Evolutionary conservation across 495 filamentous ascomycete species (phyloP).

Genomic region (Viridothelium virens): DNA sequence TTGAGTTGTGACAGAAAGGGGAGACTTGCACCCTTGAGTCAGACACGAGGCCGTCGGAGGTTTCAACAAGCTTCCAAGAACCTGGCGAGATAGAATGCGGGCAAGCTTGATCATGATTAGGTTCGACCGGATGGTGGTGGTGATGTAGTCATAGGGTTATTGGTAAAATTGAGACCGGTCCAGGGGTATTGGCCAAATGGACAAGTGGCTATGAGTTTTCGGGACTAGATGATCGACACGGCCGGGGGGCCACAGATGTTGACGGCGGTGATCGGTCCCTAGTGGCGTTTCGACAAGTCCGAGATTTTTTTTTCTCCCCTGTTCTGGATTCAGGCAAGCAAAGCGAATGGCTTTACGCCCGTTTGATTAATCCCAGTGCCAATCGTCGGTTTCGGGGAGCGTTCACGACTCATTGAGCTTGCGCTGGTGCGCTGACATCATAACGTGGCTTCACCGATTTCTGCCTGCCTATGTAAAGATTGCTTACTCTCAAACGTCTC

Average conservation of each 20-base stretch:
- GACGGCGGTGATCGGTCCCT: background rate
- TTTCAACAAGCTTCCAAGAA: background rate
- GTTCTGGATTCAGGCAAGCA: slow-evolving; percentile 1
- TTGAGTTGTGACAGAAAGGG: background rate
- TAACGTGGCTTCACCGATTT: slow-evolving; percentile 6
- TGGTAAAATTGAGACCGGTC: background rate
- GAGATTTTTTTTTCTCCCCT: background rate
- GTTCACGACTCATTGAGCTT: background rate
- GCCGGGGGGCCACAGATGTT: background rate
- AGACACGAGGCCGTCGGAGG: background rate
- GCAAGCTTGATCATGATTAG: background rate
- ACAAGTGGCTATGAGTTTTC: background rate
- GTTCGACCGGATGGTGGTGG: background rate
- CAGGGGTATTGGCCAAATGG: background rate
- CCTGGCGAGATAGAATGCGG: background rate
- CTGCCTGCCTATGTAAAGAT: background rate
- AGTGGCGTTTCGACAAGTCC: background rate
- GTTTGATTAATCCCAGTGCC: background rate
- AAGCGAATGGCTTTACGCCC: background rate
- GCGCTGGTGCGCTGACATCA: background rate
- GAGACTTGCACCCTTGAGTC: background rate
- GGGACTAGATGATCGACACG: slow-evolving; percentile 2
- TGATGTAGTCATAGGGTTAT: background rate
- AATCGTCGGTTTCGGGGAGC: background rate
- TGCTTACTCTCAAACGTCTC: too few species aligned